Base-by-base conservation (phyloP, 805 yeast species). In the Candida yuanshanica region DNA sequence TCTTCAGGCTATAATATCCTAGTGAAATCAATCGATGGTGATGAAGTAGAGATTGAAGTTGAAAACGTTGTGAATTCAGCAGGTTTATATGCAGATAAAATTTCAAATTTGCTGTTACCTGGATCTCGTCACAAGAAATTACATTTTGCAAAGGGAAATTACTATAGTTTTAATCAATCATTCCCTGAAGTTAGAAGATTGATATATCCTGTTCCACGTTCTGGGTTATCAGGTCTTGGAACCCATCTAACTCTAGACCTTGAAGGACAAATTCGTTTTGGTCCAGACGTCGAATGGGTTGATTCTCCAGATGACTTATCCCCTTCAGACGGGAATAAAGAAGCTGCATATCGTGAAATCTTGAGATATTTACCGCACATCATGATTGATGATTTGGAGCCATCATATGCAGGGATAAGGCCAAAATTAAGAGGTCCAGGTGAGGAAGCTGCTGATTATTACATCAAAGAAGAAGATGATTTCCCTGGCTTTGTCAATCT, bases 241-340 rank as follows among this genome's bases (percentile, higher is more conserved):
- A 85, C 93, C 0, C 97, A 89, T 64, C 63, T 90, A 46, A 89
- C 97, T 0, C 64, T 90, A 23, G 95, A 86, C 53, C 62, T 89
- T 41, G 89, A 84, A 4, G 93, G 95, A 0, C 81, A 80, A 49
- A 63, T 89, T 21, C 73, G 76, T 48, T 89, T 89, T 58, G 97
- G 97, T 0, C 96, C 96, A 0, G 96, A 90, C 57, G 61, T 87
- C 32, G 93, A 88, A 59, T 88, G 95, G 86, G 77, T 84, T 2
- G 74, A 71, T 5, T 36, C 64, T 49, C 65, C 68, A 11, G 46
- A 47, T 6, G 77, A 79, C 53, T 74, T 76, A 45, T 54, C 63
- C 6, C 82, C 80, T 7, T 70, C 67, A 47, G 60, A 58, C 2
- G 39, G 52, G 1, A 82, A 82, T 44, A 55, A 82, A 8, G 66